Percentiles rank a stretch among this genome's conserved stretches.
phyloP scores from a whole-genome alignment of 768 basidiomycete species.

The Kwoniella heveanensis region DNA sequence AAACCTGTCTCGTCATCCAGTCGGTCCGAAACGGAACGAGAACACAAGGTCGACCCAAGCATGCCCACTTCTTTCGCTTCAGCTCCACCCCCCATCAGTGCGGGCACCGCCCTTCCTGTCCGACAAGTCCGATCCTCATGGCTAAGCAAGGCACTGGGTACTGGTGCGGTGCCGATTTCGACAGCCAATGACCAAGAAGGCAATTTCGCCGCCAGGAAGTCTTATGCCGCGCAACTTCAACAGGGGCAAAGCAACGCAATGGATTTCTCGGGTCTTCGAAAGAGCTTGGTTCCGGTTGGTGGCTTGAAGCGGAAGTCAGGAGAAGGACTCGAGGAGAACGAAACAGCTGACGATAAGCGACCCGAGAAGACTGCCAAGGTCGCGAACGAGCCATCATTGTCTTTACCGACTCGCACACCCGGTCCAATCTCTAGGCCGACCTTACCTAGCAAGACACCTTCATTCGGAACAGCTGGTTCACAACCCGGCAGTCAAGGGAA shows the following conservation, averaged over 20 bases:
- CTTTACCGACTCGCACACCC: constrained; percentile 18
- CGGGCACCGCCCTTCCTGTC: constrained; percentile 16
- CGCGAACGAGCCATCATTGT: constrained; percentile 6
- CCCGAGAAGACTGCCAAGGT: constrained; percentile 40
- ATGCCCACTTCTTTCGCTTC: constrained; percentile 13
- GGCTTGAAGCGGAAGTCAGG: constrained; percentile 48
- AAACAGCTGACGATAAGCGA: constrained; percentile 27
- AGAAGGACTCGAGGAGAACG: constrained; percentile 23
- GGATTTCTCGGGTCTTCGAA: constrained; percentile 36
- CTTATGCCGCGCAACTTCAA: constrained; percentile 10
- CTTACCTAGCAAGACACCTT: constrained; percentile 16
- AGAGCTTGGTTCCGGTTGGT: constrained; percentile 39
- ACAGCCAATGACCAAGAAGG: constrained; percentile 4
- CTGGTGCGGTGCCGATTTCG: constrained; percentile 27
- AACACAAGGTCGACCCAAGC: constrained; percentile 17
- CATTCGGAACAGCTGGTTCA: constrained; percentile 9
- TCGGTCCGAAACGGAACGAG: constrained; percentile 2
- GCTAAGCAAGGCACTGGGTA: constrained; percentile 46
- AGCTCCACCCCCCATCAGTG: constrained; percentile 5
- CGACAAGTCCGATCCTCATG: constrained; percentile 49
- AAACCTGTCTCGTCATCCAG: neutral
- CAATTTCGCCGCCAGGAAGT: constrained; percentile 4
- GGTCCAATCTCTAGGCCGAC: constrained; percentile 5
- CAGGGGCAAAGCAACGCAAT: constrained; percentile 16
- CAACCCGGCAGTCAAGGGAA: constrained; percentile 3